A percentile compares a stretch with the other conserved stretches of the same genome.
Conservation (phyloP, 257 asterid species). For the Nicotiana knightiana region DNA sequence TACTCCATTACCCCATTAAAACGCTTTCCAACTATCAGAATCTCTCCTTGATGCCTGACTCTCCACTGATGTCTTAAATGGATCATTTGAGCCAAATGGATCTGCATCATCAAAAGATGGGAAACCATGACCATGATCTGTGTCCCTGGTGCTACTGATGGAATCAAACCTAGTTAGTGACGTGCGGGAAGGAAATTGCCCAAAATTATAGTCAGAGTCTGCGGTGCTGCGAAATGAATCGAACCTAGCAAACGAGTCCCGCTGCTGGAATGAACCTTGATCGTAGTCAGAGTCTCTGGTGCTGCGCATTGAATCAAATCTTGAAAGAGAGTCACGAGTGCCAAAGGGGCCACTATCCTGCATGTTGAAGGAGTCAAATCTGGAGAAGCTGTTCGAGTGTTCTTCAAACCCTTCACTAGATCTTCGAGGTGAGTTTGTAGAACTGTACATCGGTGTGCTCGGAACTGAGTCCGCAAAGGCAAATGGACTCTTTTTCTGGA, state of each 20-base stretch:
- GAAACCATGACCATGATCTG: conserved; percentile 60
- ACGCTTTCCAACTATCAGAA: conserved; percentile 81
- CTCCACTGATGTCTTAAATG: conserved; percentile 59
- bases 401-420: conserved; percentile 38
- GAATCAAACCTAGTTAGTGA: conserved; percentile 57
- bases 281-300: conserved; percentile 63
- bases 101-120: conserved; percentile 74
- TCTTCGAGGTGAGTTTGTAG: conserved; percentile 53
- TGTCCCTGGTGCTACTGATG: conserved; percentile 50
- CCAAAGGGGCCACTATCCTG: conserved; percentile 34
- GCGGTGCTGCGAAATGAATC: conserved; percentile 67
- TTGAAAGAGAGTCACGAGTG: conserved; percentile 53
- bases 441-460: conserved; percentile 75
- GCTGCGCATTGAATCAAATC: conserved; percentile 72
- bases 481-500: conserved; percentile 43
- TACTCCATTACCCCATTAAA: conserved; percentile 25
- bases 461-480: conserved; percentile 78
- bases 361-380: conserved; percentile 70
- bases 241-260: conserved; percentile 50
- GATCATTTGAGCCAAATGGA: conserved; percentile 64
- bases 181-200: conserved; percentile 28
- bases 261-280: conserved; percentile 48
- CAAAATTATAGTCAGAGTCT: conserved; percentile 59
- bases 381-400: conserved; percentile 48
- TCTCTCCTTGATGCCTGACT: conserved; percentile 63